Base-by-base conservation (phyloP, 192 early-diverging fungal species). In the Gryganskiella cystojenkinii region DNA sequence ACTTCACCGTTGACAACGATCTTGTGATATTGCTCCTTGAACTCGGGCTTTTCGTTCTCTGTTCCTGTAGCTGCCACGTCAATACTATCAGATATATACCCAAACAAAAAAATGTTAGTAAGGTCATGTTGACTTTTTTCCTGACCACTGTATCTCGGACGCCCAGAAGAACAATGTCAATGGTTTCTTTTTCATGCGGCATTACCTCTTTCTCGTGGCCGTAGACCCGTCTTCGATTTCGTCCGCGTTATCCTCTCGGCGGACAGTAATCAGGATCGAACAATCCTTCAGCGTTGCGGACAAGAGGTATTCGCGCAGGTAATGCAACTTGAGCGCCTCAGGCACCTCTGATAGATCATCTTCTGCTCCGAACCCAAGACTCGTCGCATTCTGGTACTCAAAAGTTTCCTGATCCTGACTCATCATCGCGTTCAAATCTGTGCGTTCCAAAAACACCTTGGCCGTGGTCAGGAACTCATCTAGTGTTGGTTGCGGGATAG, bases 281-380 rank as follows among this genome's bases (percentile, higher is more conserved):
- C 90, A 87, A 71, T 94, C 93, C 68, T 95, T 95, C 33, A 95
- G 80, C 15, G 92, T 93, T 13, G 82, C 83, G 0, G 93, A 89
- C 4, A 95, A 31, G 44, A 94, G 66, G 69, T 89, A 93, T 70
- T 93, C 89, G 47, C 84, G 69, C 0, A 92, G 79, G 24, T 63
- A 73, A 33, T 92, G 93, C 33, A 80, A 69, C 34, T 56, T 42
- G 30, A 60, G 30, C 5, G 37, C 24, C 15, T 63, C 55, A 14
- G 57, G 49, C 0, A 58, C 33, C 28, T 82, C 79, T n/a, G 52
- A 60, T 1, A 64, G 11, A 0, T 42, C 80, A 2, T 82, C 75
- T 2, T 75, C 35, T 11, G 84, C 47, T 51, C 56, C 67, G 57
- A 76, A 68, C 11, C 65, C 64, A n/a, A 83, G 71, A 81, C 56